These are phyloP conservation scores for Diaporthe aspalathi DNA, from an alignment of 2,329 filamentous ascomycete species.

Conservation along the genomic window DNA sequence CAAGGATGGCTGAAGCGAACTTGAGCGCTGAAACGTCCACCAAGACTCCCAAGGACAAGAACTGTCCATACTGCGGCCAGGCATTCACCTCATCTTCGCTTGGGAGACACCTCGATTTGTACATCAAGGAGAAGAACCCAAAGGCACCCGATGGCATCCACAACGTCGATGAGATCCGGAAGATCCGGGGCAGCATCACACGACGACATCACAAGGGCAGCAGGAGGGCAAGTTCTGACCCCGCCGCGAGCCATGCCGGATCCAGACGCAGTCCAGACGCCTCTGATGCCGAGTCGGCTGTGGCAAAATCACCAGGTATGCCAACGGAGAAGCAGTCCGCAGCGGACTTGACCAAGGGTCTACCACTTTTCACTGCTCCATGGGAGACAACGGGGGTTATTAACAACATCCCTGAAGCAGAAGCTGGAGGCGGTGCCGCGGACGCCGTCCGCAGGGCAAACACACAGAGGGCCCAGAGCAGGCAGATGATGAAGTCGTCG, in stretches of 20 bases:
- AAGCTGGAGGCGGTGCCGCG: conserved; percentile 47
- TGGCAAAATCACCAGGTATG: conserved; percentile 50
- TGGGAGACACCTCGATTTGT: conserved; percentile 92
- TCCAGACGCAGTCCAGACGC: conserved; percentile 53
- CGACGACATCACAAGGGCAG: conserved; percentile 81
- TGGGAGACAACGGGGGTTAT: conserved; percentile 86
- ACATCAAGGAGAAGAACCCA: conserved; percentile 93
- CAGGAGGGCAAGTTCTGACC: conserved; percentile 72
- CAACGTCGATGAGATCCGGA: conserved; percentile 88
- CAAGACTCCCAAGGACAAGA: conserved; percentile 81
- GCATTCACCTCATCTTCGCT: conserved; percentile 94
- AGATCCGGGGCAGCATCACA: conserved; percentile 86
- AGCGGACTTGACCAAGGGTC: conserved; percentile 63
- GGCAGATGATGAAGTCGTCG: conserved; percentile 67
- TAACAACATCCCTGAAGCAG: conserved; percentile 73
- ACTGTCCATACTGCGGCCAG: conserved; percentile 88
- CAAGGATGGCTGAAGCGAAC: conserved; percentile 46
- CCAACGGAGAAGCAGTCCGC: conserved; percentile 57
- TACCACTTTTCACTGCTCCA: conserved; percentile 66
- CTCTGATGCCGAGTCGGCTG: conserved; percentile 53
- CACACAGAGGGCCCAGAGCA: conserved; percentile 58
- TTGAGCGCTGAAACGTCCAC: conserved; percentile 53
- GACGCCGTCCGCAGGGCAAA: conserved; percentile 51
- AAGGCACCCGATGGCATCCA: conserved; percentile 88
- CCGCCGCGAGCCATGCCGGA: conserved; percentile 61